phyloP scores from a whole-genome alignment of 257 asterid genomes.

The Ilex asprella region DNA sequence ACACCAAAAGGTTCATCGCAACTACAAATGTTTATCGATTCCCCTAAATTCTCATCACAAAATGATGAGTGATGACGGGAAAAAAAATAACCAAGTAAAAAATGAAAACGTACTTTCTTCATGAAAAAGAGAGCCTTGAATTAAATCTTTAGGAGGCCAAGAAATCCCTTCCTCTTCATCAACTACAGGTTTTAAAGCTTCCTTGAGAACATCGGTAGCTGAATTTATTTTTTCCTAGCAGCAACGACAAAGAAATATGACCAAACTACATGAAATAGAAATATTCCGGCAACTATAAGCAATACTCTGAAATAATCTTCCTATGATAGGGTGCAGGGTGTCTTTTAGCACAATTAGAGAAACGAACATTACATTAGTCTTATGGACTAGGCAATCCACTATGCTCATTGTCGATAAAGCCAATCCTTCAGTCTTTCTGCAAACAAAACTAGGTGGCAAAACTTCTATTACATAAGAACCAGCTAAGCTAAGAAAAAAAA shows the following conservation, averaged over 20 bases:
- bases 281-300: not conserved
- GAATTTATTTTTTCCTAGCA: slow-evolving; percentile 87
- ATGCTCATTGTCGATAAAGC: slow-evolving; percentile 64
- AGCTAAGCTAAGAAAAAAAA: slow-evolving; percentile 6
- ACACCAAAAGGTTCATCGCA: too few relatives aligned
- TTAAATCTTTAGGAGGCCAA: slow-evolving; percentile 76
- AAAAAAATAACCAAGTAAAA: slow-evolving; percentile 5
- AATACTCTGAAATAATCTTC: slow-evolving; percentile 6
- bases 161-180: slow-evolving; percentile 61
- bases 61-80: not conserved
- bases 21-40: too few relatives aligned
- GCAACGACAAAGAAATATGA: slow-evolving; percentile 14
- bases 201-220: slow-evolving; percentile 86
- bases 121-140: slow-evolving; percentile 68
- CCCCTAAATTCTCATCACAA: too few relatives aligned
- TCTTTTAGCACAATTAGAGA: slow-evolving; percentile 14
- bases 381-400: slow-evolving; percentile 80
- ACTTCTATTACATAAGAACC: slow-evolving; percentile 11
- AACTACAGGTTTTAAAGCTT: slow-evolving; percentile 61
- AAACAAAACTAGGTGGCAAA: slow-evolving; percentile 18
- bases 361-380: slow-evolving; percentile 53
- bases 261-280: not conserved
- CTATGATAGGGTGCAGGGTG: not conserved
- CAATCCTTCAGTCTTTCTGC: slow-evolving; percentile 90
- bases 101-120: slow-evolving; percentile 54